Conservation (phyloP, 768 basidiomycete species). For the Lactarius sp. region DNA sequence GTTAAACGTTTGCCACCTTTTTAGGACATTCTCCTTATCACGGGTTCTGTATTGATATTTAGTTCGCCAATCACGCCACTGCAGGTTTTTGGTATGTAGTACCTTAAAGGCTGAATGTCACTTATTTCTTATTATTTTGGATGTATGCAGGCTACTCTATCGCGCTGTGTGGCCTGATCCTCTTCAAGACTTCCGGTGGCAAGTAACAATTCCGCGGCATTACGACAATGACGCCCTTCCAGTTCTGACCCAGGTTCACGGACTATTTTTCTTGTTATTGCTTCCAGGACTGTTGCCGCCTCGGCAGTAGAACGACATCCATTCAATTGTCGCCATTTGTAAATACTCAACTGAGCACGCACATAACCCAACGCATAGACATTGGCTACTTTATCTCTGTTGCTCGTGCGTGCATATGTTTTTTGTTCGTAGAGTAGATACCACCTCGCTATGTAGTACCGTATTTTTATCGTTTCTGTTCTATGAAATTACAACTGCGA, state of each 20-base stretch:
- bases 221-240: background rate
- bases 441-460: background rate
- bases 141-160: slow-evolving; percentile 67
- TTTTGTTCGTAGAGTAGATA: slow-evolving; percentile 7
- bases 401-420: background rate
- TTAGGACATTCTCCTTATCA: slow-evolving; percentile 91
- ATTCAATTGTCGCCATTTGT: background rate
- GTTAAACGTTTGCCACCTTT: background rate
- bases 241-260: background rate
- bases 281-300: background rate
- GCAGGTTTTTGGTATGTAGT: slow-evolving; percentile 69
- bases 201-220: slow-evolving; percentile 37
- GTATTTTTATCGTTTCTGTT: background rate
- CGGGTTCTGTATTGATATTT: slow-evolving; percentile 84
- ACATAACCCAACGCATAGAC: slow-evolving; percentile 1
- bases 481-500: background rate
- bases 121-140: slow-evolving; percentile 3
- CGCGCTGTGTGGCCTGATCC: slow-evolving; percentile 76
- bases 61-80: slow-evolving; percentile 73
- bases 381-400: background rate
- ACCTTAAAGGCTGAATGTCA: background rate
- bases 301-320: background rate
- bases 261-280: background rate
- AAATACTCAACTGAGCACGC: background rate
- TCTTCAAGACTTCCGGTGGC: slow-evolving; percentile 74